Evolutionary conservation across 148 eudicot genomes (phyloP), one percentile per base, ranked within the genome.

Genomic region (Silene uniflora): DNA sequence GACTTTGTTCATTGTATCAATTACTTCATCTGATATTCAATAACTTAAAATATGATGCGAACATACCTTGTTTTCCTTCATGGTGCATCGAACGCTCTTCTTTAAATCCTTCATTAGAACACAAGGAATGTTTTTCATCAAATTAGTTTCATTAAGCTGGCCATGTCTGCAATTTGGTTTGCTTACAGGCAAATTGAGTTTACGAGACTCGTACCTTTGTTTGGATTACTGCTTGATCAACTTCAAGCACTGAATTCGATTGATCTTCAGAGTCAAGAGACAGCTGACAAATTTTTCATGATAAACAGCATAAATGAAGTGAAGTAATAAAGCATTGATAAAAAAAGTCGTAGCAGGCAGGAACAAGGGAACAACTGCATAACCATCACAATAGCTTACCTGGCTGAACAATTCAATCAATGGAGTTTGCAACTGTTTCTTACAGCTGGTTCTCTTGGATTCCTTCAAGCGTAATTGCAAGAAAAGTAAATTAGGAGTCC

Each of bases 351-450:
- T 3, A 25, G 61, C 19, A 6, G 58, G 14, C 10, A 76, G 44
- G 61, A 62, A 21, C 21, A 73, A 3, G 70, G 9, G 46, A 62
- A 21, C 29, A 73, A 5, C 14, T 17, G 35, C 13, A 66, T 67
- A 17, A 73, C 69, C 42, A 22, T 76, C 47, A 27, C 11, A 68
- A 56, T 63, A 55, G 44, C 64, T 60, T 85, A 92, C 96, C 92
- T 89, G 84, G 21, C 75, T 81, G 81, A 89, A 89, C 74, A 87
- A 62, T 73, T 90, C 91, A 49, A 23, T 74, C 46, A 90, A 90
- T 29, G 89, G 91, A 76, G 64, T 71, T 59, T 74, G 79, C 10
- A 75, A 55, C 32, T 62, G 24, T 23, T 76, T 81, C 71, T 83
- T 77, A 66, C 65, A 64, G 71, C 21, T 76, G 47, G 80, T 63